Evolutionary conservation across 2,329 filamentous ascomycete species (phyloP), one percentile per base, ranked within the genome.

Genomic region (Penicillium digitatum): DNA sequence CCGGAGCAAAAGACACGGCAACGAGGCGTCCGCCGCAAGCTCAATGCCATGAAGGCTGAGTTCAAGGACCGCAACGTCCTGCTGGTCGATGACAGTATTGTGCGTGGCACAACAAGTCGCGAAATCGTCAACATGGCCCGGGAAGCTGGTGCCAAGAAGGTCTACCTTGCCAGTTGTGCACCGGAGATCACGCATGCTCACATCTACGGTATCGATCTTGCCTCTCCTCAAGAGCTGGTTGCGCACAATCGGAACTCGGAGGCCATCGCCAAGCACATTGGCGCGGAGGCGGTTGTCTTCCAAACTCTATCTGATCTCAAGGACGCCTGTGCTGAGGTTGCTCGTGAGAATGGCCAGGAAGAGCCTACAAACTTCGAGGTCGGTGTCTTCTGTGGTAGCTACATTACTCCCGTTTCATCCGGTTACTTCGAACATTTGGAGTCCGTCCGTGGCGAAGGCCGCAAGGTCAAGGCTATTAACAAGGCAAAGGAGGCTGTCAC

Each of bases 331-430:
- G 81, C 85, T 1, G 86, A 90, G 62, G 82, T 89, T 4, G 86
- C 84, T 5, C 64, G 65, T 32, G 72, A 57, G 81, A 85, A 48
- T 76, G 81, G 52, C 74, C 82, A 57, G 76, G 78, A 32, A 70
- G 82, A 64, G 79, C 76, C 75, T 5, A 64, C 82, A 60, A 79
- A 87, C 52, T 96, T 96, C 62, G 93, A 97, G 70, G 86, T 95
- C 2, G 92, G 93, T 51, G 92, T 96, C 9, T 96, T 97, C 77
- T 90, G 86, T 68, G 93, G 93, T 43, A 84, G 86, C 60, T 96
- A 96, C 73, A 81, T 89, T 58, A 96, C 93, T 0, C 84, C 85
- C 0, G 88, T 96, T 1, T 83, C 87, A 1, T 81, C 86, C 7
- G 86, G 82, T 35, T 96, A 96, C 75, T 94, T 96, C 63, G 84